These are phyloP conservation scores for Clitoria ternatea DNA, from an alignment of 306 rosid genomes.

Conservation along the genomic window DNA sequence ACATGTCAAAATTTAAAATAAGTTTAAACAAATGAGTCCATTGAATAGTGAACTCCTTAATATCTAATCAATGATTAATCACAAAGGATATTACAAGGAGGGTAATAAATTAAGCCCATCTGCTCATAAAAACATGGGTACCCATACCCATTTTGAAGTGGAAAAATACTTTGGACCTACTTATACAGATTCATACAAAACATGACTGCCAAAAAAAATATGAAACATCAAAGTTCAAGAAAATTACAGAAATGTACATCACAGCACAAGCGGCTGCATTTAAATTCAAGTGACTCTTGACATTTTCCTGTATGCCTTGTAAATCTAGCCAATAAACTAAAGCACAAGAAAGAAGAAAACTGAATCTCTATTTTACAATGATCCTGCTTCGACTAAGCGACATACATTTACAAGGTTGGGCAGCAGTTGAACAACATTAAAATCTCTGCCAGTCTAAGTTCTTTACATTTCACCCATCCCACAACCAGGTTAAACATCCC, in stretches of 20 bases:
- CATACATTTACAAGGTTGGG: conserved; percentile 51
- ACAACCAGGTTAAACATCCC: background rate
- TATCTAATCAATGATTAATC: background rate
- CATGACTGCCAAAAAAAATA: too few species aligned
- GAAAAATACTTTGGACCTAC: background rate
- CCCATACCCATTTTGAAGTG: background rate
- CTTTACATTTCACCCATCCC: conserved; percentile 23
- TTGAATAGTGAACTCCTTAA: background rate
- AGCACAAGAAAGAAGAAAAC: background rate
- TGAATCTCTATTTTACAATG: conserved; percentile 14
- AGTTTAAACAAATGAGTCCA: too few species aligned
- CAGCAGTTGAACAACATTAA: conserved; percentile 25
- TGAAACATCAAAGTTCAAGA: background rate
- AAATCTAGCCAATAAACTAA: background rate
- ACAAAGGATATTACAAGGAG: background rate
- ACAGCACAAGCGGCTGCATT: background rate
- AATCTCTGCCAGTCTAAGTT: conserved; percentile 13
- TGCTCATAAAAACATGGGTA: background rate
- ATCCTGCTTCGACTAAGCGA: conserved; percentile 29
- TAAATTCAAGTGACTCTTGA: background rate
- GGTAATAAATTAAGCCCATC: background rate
- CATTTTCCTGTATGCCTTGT: background rate
- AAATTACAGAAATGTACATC: conserved; percentile 1
- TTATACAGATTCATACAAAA: background rate
- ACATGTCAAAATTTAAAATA: too few species aligned